Evolutionary conservation across 805 yeast species (phyloP), one percentile per base, ranked within the genome.

Genomic region (Danielia oregonensis): DNA sequence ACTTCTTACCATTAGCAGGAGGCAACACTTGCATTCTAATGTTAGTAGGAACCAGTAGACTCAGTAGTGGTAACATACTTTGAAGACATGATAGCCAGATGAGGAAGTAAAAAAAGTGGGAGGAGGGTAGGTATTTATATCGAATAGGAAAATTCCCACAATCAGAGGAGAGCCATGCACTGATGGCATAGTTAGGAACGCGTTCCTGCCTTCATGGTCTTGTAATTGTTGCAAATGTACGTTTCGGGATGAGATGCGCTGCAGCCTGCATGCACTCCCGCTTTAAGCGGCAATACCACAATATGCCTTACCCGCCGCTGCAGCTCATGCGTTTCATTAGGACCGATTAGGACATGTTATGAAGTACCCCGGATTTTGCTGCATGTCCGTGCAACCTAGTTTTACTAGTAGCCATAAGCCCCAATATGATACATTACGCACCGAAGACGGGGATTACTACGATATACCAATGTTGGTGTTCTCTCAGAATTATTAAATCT

Each of bases 1-100:
- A 52, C 40, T 65, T 67, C 36, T 59, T 65, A 25, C 72, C 72
- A 46, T 66, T 65, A 38, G 70, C 68, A 30, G 72, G 71, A 33
- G 71, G 71, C 42, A 54, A 44, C 17, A 55, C 50, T 48, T 46
- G 44, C 46, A 39, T 42, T 16, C 32, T 42, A 33, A 5, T 14
- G 6, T 5, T 6, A 26, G 21, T 24, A 30, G 33, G 5, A 15
- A 12, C 16, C 6, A 11, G 17, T 24, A 39, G 32, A 19, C 22
- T 7, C 22, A 19, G 33, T 36, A 17, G 26, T 19, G 24, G 17
- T 16, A 8, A 35, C 38, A 30, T 35, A 35, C 35, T 26, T 35
- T 17, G 32, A 14, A 11, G 26, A 19, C 12, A 5, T 19, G 11
- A 25, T 16, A 24, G 15, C 14, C 16, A 14, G 18, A 16, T 32